Percentiles rank a stretch among this genome's conserved stretches.
phyloP scores from a whole-genome alignment of 2,329 filamentous ascomycete genomes.

The Lachnellula hyalina region DNA sequence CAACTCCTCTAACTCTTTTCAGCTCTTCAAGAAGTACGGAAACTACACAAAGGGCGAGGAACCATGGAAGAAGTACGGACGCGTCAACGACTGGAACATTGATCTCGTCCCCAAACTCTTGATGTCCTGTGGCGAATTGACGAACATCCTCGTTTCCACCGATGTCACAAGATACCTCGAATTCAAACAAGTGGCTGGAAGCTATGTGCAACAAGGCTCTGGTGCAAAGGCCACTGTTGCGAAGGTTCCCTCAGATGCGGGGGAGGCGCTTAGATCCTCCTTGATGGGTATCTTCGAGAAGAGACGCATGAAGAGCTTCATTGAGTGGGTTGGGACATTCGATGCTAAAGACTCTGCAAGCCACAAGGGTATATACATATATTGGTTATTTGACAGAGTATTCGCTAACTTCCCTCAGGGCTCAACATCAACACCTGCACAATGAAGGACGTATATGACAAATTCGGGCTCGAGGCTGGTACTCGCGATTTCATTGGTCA shows the following conservation, averaged over 20 bases:
- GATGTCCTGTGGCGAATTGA: conserved; percentile 97
- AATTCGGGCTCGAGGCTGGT: conserved; percentile 83
- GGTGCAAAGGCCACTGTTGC: conserved; percentile 84
- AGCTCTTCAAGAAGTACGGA: conserved; percentile 97
- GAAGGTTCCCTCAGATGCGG: conserved; percentile 92
- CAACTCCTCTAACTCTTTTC: conserved; percentile 30
- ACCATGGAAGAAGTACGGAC: conserved; percentile 97
- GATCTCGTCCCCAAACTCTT: conserved; percentile 97
- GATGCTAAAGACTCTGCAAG: conserved; percentile 74
- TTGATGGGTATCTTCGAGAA: conserved; percentile 98
- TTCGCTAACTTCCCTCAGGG: conserved; percentile 45
- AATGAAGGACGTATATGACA: conserved; percentile 99
- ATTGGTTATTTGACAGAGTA: not conserved
- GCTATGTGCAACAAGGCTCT: conserved; percentile 87
- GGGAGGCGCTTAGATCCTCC: conserved; percentile 83
- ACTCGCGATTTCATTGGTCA: conserved; percentile 97
- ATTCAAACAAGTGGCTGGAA: conserved; percentile 92
- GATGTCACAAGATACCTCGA: conserved; percentile 85
- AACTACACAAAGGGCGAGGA: conserved; percentile 74
- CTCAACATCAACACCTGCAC: conserved; percentile 73
- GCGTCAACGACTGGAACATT: conserved; percentile 98
- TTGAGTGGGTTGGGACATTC: conserved; percentile 91
- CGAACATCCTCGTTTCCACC: conserved; percentile 96
- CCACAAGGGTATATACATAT: conserved; percentile 69
- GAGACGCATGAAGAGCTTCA: conserved; percentile 90